Percentiles rank a stretch among this genome's conserved stretches.
phyloP scores from a whole-genome alignment of 306 rosid species.

The Luffa aegyptiaca region DNA sequence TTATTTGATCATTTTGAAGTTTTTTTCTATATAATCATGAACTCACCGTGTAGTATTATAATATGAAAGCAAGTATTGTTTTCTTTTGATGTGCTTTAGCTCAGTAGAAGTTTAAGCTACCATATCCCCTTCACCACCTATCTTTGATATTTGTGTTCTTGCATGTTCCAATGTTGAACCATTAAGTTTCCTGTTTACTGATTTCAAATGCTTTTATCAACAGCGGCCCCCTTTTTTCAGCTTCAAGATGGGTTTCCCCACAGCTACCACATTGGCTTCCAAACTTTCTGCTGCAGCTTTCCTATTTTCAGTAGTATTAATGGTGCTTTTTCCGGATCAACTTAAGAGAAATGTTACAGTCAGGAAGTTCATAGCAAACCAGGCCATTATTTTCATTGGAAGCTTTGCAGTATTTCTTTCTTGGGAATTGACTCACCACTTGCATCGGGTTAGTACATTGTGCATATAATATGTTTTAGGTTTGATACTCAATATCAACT shows the following conservation, averaged over 20 bases:
- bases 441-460: constrained; percentile 57
- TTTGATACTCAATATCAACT: background rate
- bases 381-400: constrained; percentile 36
- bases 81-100: background rate
- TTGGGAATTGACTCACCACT: constrained; percentile 84
- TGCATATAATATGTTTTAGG: background rate
- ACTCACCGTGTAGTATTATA: background rate
- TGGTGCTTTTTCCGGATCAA: constrained; percentile 39
- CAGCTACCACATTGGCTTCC: constrained; percentile 45
- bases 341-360: constrained; percentile 26
- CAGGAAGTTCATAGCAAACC: constrained; percentile 30
- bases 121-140: background rate
- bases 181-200: constrained; percentile 6
- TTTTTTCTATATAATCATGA: background rate
- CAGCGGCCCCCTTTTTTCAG: constrained; percentile 93
- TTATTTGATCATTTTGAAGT: background rate
- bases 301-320: constrained; percentile 35
- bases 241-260: constrained; percentile 86
- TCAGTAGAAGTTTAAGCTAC: background rate
- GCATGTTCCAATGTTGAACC: background rate
- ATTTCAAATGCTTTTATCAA: constrained; percentile 18
- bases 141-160: background rate
- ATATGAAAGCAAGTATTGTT: background rate
- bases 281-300: constrained; percentile 55
- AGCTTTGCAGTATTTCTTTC: constrained; percentile 55